Percentiles rank a stretch among this genome's conserved stretches.
Evolutionary conservation across 129 eudicot species (phyloP).

Genomic region (Lonicera japonica): DNA sequence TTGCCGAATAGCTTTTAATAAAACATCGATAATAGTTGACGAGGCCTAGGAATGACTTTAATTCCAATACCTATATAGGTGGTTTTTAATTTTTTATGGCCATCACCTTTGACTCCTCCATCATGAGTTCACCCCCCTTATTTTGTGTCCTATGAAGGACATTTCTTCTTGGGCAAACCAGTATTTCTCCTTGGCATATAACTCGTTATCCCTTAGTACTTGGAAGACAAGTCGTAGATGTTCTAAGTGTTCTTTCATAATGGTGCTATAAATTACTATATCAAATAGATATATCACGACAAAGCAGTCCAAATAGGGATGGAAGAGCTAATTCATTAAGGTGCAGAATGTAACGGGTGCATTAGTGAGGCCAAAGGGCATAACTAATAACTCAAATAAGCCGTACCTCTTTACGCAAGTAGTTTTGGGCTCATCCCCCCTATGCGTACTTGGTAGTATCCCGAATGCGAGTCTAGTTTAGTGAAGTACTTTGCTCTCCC

Average conservation of each 20-base stretch:
- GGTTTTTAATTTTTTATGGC: slow-evolving; percentile 6
- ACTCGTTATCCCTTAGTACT: slow-evolving; percentile 2
- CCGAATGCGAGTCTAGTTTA: slow-evolving; percentile 3
- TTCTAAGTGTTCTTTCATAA: not conserved
- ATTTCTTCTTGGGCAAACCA: slow-evolving; percentile 1
- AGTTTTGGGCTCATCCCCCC: slow-evolving; percentile 12
- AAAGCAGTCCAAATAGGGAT: slow-evolving; percentile 4
- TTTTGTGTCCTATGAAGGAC: slow-evolving; percentile 6
- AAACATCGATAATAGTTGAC: slow-evolving; percentile 10
- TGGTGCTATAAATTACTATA: not conserved
- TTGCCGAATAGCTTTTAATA: not conserved
- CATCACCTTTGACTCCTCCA: slow-evolving; percentile 8
- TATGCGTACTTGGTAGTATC: slow-evolving; percentile 8
- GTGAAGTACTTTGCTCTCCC: not conserved
- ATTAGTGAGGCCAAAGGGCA: too few relatives aligned
- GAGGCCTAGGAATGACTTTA: not conserved
- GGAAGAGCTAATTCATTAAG: too few relatives aligned
- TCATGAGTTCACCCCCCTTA: not conserved
- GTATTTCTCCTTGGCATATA: slow-evolving; percentile 13
- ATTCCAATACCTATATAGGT: not conserved
- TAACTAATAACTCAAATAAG: too few relatives aligned
- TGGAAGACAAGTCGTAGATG: too few relatives aligned
- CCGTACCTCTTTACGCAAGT: slow-evolving; percentile 18
- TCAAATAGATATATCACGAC: slow-evolving; percentile 8
- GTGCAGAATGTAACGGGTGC: too few relatives aligned